Evolutionary conservation across 1,284 basidiomycete genomes (phyloP), one percentile per base, ranked within the genome.

Genomic region (Cryptococcus floricola): DNA sequence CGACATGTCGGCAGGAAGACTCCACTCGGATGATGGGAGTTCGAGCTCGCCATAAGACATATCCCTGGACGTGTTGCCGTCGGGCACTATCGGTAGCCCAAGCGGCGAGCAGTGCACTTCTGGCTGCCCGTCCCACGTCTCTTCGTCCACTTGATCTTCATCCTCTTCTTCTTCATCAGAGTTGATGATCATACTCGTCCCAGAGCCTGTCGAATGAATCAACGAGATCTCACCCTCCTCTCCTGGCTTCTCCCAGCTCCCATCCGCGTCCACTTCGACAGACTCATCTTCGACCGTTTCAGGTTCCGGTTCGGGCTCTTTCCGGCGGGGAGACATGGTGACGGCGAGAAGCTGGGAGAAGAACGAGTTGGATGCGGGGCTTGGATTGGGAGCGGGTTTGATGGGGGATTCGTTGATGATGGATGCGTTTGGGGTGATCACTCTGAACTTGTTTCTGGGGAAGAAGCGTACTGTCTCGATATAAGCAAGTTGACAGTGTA

Each of bases 151-250:
- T 31, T 53, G 48, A 3, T 64, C 55, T 23, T 60, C 58, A 12
- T 58, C 61, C 5, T 60, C 28, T 39, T 56, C 31, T 49, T 54
- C 37, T 5, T 53, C 51, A 8, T 56, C 56, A 10, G 28, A 34
- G 37, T 45, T n/a, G n/a, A 27, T 14, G 31, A 43, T 18, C 18
- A 46, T 56, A 16, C 48, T 52, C 39, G 64, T 54, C 16, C 39
- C 50, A 1, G 68, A 70, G 4, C 51, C 58, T 8, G 47, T 56
- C 42, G 60, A 65, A 14, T 58, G 67, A 3, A 70, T 51, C 16
- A 71, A 54, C 14, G 70, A 72, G 8, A 72, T 50, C 48, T 72
- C 70, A 1, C 70, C 70, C 56, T 72, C 70, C 52, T 72, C 62
- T 2, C 70, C 70, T 16, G 70, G 70, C 6, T 58, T 49, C 54